These are phyloP conservation scores for Murraya paniculata DNA, from an alignment of 345 rosid genomes.

Conservation along the genomic window DNA sequence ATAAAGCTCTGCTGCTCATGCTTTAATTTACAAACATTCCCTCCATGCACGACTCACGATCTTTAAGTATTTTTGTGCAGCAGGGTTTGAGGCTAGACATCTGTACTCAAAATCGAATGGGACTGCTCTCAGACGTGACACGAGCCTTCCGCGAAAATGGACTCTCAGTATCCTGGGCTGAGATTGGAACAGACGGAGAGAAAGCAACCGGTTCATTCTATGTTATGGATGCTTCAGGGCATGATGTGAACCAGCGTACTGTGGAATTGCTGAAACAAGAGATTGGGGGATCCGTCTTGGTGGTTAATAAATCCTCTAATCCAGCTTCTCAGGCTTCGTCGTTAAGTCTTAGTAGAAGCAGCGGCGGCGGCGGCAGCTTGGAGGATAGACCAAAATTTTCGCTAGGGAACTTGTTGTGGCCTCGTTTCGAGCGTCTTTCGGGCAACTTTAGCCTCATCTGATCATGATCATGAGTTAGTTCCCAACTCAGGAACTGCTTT, in stretches of 20 bases:
- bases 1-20: neutral
- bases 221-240: slow-evolving; percentile 62
- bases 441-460: slow-evolving; percentile 48
- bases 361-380: slow-evolving; percentile 9
- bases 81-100: slow-evolving; percentile 71
- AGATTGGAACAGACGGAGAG: slow-evolving; percentile 52
- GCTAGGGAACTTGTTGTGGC: slow-evolving; percentile 67
- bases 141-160: slow-evolving; percentile 69
- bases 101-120: slow-evolving; percentile 49
- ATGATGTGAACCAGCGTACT: slow-evolving; percentile 34
- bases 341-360: slow-evolving; percentile 23
- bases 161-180: slow-evolving; percentile 63
- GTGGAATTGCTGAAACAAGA: slow-evolving; percentile 56
- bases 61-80: slow-evolving; percentile 22
- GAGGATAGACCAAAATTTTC: slow-evolving; percentile 47
- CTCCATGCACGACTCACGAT: neutral
- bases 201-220: slow-evolving; percentile 68
- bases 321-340: slow-evolving; percentile 25
- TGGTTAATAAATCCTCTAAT: slow-evolving; percentile 39
- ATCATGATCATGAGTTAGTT: slow-evolving; percentile 22
- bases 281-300: slow-evolving; percentile 53
- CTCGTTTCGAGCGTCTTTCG: slow-evolving; percentile 64
- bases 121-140: slow-evolving; percentile 64
- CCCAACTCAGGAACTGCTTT: neutral
- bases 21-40: neutral